phyloP scores from a whole-genome alignment of 2,329 filamentous ascomycete genomes.

The Zymoseptoria ardabiliae region DNA sequence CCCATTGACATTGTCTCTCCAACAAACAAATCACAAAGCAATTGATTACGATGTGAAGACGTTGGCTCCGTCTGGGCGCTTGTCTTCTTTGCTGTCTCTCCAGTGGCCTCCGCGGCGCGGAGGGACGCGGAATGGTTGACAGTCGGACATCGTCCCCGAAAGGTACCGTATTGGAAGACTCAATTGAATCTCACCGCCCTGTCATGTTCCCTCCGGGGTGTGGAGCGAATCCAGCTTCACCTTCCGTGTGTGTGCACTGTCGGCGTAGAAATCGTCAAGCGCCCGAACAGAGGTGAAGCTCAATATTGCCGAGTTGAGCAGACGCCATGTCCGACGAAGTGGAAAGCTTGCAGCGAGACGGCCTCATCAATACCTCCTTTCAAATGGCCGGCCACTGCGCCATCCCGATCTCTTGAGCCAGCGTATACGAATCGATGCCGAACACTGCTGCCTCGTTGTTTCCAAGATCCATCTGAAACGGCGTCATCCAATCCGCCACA shows the following conservation, averaged over 20 bases:
- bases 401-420: constrained; percentile 5
- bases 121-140: too few species aligned
- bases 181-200: too few species aligned
- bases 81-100: neutral
- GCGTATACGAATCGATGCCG: constrained; percentile 6
- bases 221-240: too few species aligned
- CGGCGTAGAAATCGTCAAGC: too few species aligned
- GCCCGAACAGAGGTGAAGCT: too few species aligned
- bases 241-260: too few species aligned
- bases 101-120: neutral
- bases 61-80: neutral
- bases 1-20: neutral
- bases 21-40: neutral
- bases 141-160: neutral
- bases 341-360: too few species aligned
- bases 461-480: constrained; percentile 6
- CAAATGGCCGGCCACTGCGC: neutral
- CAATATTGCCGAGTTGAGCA: too few species aligned
- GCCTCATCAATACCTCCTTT: neutral
- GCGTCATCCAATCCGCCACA: constrained; percentile 12
- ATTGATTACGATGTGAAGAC: neutral
- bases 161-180: too few species aligned
- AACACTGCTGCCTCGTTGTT: constrained; percentile 5
- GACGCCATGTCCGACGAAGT: too few species aligned
- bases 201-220: too few species aligned